Evolutionary conservation across 2,329 filamentous ascomycete genomes (phyloP).

Genomic region (Ceratocystis cacaofunesta): DNA sequence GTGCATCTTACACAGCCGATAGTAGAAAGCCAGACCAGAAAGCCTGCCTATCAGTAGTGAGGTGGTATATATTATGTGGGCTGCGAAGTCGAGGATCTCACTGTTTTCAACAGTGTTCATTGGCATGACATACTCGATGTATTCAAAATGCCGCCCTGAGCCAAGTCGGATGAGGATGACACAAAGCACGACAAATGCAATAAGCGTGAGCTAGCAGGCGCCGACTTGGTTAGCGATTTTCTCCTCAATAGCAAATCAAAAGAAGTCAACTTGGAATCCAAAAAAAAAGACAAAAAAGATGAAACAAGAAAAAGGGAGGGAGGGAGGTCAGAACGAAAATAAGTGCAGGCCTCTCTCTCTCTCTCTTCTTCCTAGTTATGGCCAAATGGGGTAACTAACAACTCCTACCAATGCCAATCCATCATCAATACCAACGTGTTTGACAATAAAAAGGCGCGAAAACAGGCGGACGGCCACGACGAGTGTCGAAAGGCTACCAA

Average conservation of each 20-base stretch:
- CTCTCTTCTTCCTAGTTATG: neutral
- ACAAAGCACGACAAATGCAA: slow-evolving; percentile 30
- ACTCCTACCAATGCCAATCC: slow-evolving; percentile 25
- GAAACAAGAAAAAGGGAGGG: neutral
- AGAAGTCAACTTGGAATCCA: neutral
- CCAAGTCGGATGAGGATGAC: slow-evolving; percentile 33
- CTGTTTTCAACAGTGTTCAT: slow-evolving; percentile 28
- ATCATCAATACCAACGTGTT: slow-evolving; percentile 28
- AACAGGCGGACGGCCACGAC: slow-evolving; percentile 25
- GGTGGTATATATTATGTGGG: slow-evolving; percentile 38
- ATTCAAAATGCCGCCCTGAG: slow-evolving; percentile 32
- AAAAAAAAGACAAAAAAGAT: no score
- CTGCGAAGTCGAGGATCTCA: slow-evolving; percentile 34
- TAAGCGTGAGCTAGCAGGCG: slow-evolving; percentile 24
- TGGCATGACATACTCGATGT: slow-evolving; percentile 33
- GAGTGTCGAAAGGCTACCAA: slow-evolving; percentile 24
- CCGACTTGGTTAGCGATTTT: neutral
- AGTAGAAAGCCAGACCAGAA: slow-evolving; percentile 38
- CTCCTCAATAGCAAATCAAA: neutral
- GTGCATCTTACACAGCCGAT: slow-evolving; percentile 30
- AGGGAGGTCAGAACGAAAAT: no score
- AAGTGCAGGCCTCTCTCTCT: no score
- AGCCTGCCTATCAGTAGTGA: slow-evolving; percentile 35
- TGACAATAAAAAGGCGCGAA: slow-evolving; percentile 26
- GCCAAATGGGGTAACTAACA: slow-evolving; percentile 21